Conservation (phyloP, 2,329 filamentous ascomycete species). For the Cryphonectria radicalis region DNA sequence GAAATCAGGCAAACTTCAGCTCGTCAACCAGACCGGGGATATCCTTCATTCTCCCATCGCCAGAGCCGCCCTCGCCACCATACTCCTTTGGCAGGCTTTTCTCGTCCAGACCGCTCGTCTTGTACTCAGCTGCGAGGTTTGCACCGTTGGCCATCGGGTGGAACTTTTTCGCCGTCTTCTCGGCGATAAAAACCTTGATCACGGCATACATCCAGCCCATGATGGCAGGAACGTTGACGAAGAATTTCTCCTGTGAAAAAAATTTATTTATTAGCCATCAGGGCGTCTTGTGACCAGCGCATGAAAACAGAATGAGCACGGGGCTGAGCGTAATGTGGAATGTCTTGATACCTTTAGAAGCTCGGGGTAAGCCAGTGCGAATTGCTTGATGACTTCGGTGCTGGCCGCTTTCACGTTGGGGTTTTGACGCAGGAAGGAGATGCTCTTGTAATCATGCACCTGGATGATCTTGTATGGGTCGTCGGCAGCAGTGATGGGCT, state of each 20-base stretch:
- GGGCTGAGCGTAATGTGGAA: too few species aligned
- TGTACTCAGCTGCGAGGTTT: slow-evolving; percentile 66
- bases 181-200: slow-evolving; percentile 75
- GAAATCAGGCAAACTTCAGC: slow-evolving; percentile 26
- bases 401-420: slow-evolving; percentile 75
- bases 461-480: slow-evolving; percentile 92
- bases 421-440: slow-evolving; percentile 85
- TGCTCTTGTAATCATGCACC: slow-evolving; percentile 89
- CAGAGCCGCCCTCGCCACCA: slow-evolving; percentile 67
- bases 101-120: slow-evolving; percentile 62
- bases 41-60: slow-evolving; percentile 29
- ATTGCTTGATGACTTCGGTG: slow-evolving; percentile 79
- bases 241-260: slow-evolving; percentile 73
- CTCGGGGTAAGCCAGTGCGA: slow-evolving; percentile 86
- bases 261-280: not conserved
- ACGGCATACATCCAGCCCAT: slow-evolving; percentile 86
- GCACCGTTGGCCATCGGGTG: slow-evolving; percentile 73
- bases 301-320: not conserved
- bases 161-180: slow-evolving; percentile 78
- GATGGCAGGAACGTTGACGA: slow-evolving; percentile 87
- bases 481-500: slow-evolving; percentile 71
- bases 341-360: slow-evolving; percentile 64
- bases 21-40: slow-evolving; percentile 21
- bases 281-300: not conserved
- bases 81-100: slow-evolving; percentile 72